phyloP scores from a whole-genome alignment of 148 eudicot genomes.

The Linanthus parryae region DNA sequence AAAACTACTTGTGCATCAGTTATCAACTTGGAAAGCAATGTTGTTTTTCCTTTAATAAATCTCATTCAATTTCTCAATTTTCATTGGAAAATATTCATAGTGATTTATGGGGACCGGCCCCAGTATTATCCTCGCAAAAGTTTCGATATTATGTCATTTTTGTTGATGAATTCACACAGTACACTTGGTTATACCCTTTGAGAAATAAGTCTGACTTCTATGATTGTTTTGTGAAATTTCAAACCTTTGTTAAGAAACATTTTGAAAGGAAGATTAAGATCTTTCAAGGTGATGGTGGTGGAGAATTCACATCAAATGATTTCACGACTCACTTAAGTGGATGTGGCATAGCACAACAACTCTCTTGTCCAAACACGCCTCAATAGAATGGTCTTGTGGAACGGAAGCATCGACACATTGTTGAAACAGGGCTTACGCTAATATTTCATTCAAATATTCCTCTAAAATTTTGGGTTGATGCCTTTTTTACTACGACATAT shows the following conservation, averaged over 20 bases:
- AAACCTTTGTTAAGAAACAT: too few relatives aligned
- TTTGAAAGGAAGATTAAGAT: neutral
- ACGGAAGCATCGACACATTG: neutral
- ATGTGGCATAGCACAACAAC: neutral
- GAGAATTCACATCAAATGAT: neutral
- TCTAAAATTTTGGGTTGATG: neutral
- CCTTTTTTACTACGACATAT: neutral
- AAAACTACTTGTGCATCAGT: neutral
- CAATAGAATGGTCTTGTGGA: too few relatives aligned
- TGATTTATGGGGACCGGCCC: slow-evolving; percentile 4
- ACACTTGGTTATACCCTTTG: neutral
- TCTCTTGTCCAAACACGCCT: neutral
- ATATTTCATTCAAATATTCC: neutral
- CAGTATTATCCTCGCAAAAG: neutral
- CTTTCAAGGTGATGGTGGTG: slow-evolving; percentile 2
- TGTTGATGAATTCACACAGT: neutral
- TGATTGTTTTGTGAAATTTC: neutral
- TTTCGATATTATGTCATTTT: neutral
- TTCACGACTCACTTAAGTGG: neutral
- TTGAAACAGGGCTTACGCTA: neutral
- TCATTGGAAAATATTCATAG: neutral
- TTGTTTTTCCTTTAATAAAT: neutral
- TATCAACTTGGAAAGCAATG: neutral
- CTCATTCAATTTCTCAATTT: neutral
- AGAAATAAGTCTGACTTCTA: neutral